Percentiles rank a stretch among this genome's conserved stretches.
These are phyloP conservation scores for Citrus australasica DNA, from an alignment of 345 rosid species.

Conservation along the genomic window DNA sequence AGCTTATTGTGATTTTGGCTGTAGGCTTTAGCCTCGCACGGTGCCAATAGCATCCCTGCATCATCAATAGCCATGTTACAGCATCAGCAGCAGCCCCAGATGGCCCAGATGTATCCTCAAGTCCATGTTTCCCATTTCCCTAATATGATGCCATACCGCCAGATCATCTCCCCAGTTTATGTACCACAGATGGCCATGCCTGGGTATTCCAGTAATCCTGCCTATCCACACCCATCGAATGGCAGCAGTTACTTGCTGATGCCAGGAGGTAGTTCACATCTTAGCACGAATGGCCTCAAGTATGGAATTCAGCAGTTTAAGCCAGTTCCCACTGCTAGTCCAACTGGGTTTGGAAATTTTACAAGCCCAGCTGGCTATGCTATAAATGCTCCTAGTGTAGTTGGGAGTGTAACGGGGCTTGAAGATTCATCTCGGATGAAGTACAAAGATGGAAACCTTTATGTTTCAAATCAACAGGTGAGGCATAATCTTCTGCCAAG, in stretches of 20 bases:
- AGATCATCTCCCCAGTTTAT: constrained; percentile 73
- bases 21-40: constrained; percentile 49
- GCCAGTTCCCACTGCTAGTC: constrained; percentile 64
- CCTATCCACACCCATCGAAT: constrained; percentile 82
- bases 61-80: constrained; percentile 61
- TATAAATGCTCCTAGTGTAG: constrained; percentile 67
- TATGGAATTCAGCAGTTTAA: constrained; percentile 86
- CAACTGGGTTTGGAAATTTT: constrained; percentile 59
- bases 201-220: constrained; percentile 77
- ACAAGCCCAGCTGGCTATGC: constrained; percentile 60
- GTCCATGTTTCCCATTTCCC: constrained; percentile 79
- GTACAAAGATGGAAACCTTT: constrained; percentile 77
- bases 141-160: constrained; percentile 86
- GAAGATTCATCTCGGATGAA: constrained; percentile 87
- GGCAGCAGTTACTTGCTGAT: constrained; percentile 80
- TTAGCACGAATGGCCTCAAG: constrained; percentile 64
- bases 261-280: constrained; percentile 87
- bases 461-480: constrained; percentile 88
- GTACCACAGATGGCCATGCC: constrained; percentile 88
- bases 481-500: not conserved
- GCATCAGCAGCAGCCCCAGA: constrained; percentile 67
- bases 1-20: constrained; percentile 1
- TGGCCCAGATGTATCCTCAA: constrained; percentile 88
- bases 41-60: constrained; percentile 44
- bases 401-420: constrained; percentile 69